A percentile compares a stretch with the other conserved stretches of the same genome.
Evolutionary conservation across 1,284 basidiomycete species (phyloP).

Genomic region (Heliocybe sulcata): DNA sequence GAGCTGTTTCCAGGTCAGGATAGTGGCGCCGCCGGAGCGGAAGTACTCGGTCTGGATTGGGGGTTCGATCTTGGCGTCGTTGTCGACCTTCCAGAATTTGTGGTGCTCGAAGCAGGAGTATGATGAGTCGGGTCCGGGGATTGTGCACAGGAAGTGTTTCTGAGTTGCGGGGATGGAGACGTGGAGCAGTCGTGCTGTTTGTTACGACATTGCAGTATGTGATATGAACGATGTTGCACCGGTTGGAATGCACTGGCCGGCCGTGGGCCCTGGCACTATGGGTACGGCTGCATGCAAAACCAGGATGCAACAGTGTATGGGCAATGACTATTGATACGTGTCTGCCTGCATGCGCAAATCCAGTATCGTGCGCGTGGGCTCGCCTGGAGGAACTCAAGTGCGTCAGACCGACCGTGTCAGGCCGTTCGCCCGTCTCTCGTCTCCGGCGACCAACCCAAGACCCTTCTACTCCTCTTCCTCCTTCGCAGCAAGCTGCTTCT

Average conservation of each 20-base stretch:
- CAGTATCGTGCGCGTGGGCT: no score
- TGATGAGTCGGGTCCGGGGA: conserved; percentile 82
- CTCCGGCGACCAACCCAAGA: background rate
- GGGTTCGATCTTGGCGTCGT: conserved; percentile 94
- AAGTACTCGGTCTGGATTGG: conserved; percentile 99
- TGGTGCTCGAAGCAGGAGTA: conserved; percentile 94
- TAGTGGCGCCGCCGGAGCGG: conserved; percentile 86
- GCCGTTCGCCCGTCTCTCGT: no score
- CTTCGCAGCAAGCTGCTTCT: conserved; percentile 60
- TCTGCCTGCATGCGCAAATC: no score
- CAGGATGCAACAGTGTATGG: no score
- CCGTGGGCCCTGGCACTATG: no score
- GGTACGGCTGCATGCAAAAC: no score
- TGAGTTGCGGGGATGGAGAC: background rate
- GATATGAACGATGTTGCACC: no score
- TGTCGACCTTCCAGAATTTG: conserved; percentile 93
- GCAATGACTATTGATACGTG: no score
- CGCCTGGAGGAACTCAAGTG: no score
- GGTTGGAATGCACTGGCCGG: no score
- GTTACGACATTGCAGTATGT: no score
- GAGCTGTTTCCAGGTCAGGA: conserved; percentile 68
- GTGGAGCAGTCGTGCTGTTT: background rate
- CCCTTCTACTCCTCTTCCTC: conserved; percentile 33
- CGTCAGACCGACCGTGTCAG: no score
- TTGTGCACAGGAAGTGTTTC: conserved; percentile 63